phyloP scores from a whole-genome alignment of 2,329 filamentous ascomycete genomes.

The Cercospora sp. region DNA sequence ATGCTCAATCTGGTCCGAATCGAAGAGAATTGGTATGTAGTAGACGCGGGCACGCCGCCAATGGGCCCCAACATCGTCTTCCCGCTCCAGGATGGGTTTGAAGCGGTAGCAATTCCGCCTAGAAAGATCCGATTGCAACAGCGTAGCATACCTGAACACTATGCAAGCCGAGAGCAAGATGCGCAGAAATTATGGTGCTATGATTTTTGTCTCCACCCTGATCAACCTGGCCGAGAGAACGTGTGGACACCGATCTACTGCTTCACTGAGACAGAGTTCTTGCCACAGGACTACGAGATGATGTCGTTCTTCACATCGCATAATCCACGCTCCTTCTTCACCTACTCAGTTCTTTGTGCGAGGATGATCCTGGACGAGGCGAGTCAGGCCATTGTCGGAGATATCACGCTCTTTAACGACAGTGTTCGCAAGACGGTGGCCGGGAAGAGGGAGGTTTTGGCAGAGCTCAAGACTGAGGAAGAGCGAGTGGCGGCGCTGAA shows the following conservation, averaged over 20 bases:
- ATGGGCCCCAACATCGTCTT: conserved; percentile 43
- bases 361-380: conserved; percentile 54
- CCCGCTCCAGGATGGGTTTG: conserved; percentile 37
- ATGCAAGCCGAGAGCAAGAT: conserved; percentile 26
- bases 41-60: conserved; percentile 48
- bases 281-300: conserved; percentile 61
- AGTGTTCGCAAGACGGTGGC: conserved; percentile 50
- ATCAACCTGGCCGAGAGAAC: conserved; percentile 37
- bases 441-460: conserved; percentile 45
- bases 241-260: conserved; percentile 64
- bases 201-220: conserved; percentile 36
- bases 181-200: conserved; percentile 49
- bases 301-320: conserved; percentile 61
- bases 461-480: conserved; percentile 46
- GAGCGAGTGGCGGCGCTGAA: conserved; percentile 48
- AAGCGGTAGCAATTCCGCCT: conserved; percentile 18
- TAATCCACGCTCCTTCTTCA: conserved; percentile 55
- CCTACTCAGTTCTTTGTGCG: conserved; percentile 54
- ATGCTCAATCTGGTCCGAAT: conserved; percentile 49
- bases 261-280: conserved; percentile 67
- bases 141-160: conserved; percentile 30
- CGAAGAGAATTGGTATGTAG: conserved; percentile 31
- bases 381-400: conserved; percentile 41
- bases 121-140: conserved; percentile 30
- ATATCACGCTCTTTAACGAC: conserved; percentile 46